These are phyloP conservation scores for Elongisporangium anandrum DNA, from an alignment of 352 stramenopile species.

Conservation along the genomic window DNA sequence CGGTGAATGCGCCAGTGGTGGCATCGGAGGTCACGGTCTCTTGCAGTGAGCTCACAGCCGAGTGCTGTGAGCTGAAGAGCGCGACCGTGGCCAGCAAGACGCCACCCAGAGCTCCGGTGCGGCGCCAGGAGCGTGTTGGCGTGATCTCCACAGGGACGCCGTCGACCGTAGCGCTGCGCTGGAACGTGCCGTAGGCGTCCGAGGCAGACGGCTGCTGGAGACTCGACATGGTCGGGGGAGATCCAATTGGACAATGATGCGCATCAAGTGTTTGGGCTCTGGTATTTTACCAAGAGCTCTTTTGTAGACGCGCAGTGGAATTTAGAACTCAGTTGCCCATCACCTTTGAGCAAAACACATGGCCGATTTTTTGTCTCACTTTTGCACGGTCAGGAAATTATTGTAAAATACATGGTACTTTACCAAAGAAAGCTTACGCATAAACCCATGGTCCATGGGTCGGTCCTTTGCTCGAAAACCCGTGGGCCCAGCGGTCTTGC, in stretches of 20 bases:
- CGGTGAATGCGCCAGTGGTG: neutral
- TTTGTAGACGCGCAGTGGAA: neutral
- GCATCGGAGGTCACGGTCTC: neutral
- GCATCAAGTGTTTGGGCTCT: neutral
- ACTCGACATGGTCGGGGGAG: neutral
- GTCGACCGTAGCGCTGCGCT: neutral
- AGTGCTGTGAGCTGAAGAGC: conserved; percentile 6
- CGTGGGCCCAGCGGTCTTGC: neutral
- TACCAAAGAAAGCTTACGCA: neutral
- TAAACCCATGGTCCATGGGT: neutral
- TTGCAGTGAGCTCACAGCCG: conserved; percentile 5
- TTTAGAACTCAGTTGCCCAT: neutral
- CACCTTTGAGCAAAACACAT: conserved; percentile 1
- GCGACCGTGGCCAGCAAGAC: conserved; percentile 1
- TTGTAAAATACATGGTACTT: neutral
- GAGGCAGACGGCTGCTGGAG: conserved; percentile 1
- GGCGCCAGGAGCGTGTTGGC: neutral
- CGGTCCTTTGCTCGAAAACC: neutral
- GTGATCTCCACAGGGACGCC: neutral
- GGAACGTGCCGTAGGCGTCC: conserved; percentile 10
- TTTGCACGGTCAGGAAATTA: neutral
- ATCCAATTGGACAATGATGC: neutral
- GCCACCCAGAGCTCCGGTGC: conserved; percentile 1
- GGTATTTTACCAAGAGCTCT: neutral
- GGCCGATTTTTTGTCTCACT: neutral